A percentile compares a stretch with the other conserved stretches of the same genome.
Conservation (phyloP, 768 basidiomycete genomes). For the Xanthoconium purpureum region DNA sequence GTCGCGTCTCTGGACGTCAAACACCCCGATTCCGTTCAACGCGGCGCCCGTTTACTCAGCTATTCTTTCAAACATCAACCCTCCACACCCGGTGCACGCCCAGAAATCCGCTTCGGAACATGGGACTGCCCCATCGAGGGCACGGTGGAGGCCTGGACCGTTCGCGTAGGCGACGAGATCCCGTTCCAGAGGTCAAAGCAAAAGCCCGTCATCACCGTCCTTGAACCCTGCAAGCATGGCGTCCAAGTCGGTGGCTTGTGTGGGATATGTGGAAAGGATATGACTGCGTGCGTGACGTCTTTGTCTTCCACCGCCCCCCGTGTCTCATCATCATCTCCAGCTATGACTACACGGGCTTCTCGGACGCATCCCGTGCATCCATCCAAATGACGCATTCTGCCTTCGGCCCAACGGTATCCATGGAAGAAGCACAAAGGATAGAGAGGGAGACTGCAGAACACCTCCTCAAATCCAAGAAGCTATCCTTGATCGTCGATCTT, state of each 20-base stretch:
- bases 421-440: slow-evolving; percentile 88
- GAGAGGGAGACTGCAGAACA: slow-evolving; percentile 79
- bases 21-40: slow-evolving; percentile 45
- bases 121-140: slow-evolving; percentile 92
- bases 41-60: slow-evolving; percentile 78
- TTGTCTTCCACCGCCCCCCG: not conserved
- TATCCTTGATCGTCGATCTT: slow-evolving; percentile 95
- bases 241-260: slow-evolving; percentile 91
- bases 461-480: slow-evolving; percentile 69
- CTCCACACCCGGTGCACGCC: slow-evolving; percentile 40
- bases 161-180: slow-evolving; percentile 64
- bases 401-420: slow-evolving; percentile 85
- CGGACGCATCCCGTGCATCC: slow-evolving; percentile 79
- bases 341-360: slow-evolving; percentile 84
- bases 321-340: slow-evolving; percentile 35
- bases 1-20: slow-evolving; percentile 64
- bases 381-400: slow-evolving; percentile 96
- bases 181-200: slow-evolving; percentile 56
- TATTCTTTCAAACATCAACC: slow-evolving; percentile 73
- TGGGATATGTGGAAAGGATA: slow-evolving; percentile 92
- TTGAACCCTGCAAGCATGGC: slow-evolving; percentile 95
- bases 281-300: slow-evolving; percentile 67
- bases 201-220: slow-evolving; percentile 59
- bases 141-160: slow-evolving; percentile 65
- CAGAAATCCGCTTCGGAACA: slow-evolving; percentile 77